Evolutionary conservation across 805 yeast genomes (phyloP).

Genomic region (Nematodospora valgi): DNA sequence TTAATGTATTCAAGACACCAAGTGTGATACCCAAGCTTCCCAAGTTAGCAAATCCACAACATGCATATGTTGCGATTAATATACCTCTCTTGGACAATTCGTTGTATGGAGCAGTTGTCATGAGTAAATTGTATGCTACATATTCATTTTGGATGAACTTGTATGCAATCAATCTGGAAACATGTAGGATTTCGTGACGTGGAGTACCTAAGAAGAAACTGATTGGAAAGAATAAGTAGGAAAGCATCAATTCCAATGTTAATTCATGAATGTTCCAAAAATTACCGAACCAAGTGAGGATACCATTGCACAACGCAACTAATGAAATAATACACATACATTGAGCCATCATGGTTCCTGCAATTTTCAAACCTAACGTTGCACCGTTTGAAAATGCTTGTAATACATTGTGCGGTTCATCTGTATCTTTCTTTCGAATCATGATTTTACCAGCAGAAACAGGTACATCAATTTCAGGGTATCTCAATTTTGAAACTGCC

Average conservation of each 20-base stretch:
- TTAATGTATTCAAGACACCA: conserved; percentile 56
- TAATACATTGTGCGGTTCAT: conserved; percentile 45
- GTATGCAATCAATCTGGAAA: conserved; percentile 51
- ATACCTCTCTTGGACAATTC: conserved; percentile 48
- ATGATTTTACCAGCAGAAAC: conserved; percentile 48
- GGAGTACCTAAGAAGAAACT: conserved; percentile 59
- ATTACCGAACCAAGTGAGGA: conserved; percentile 58
- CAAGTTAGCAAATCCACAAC: conserved; percentile 61
- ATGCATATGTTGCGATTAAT: conserved; percentile 57
- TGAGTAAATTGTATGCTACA: conserved; percentile 47
- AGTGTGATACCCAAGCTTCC: conserved; percentile 61
- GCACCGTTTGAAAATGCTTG: conserved; percentile 62
- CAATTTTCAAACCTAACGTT: conserved; percentile 53
- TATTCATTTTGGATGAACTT: conserved; percentile 63
- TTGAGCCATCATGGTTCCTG: conserved; percentile 55
- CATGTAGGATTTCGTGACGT: conserved; percentile 46
- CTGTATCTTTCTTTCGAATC: conserved; percentile 37
- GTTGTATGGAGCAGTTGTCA: conserved; percentile 41
- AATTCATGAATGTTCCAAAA: conserved; percentile 57
- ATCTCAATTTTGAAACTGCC: conserved; percentile 57
- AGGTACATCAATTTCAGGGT: conserved; percentile 57
- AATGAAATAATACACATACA: conserved; percentile 59
- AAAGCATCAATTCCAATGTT: conserved; percentile 52
- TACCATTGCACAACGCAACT: conserved; percentile 53
- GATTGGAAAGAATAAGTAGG: conserved; percentile 58